Evolutionary conservation across 169 alveolate species (phyloP).

Genomic region (Plasmodium knowlesi): DNA sequence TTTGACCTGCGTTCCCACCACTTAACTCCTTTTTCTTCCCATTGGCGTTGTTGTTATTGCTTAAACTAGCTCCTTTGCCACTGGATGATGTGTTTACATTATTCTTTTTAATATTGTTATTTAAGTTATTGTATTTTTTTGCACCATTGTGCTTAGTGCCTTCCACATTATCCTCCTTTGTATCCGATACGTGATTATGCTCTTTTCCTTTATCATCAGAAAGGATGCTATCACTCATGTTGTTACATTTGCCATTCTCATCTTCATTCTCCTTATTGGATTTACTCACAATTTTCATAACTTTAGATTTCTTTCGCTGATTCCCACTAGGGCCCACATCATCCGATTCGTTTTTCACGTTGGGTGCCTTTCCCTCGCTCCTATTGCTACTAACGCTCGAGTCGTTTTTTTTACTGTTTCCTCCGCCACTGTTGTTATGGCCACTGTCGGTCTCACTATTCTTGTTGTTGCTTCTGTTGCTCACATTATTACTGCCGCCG

Average conservation of each 20-base stretch:
- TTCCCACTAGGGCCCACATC: background rate
- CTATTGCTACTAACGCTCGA: background rate
- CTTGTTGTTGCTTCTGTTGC: background rate
- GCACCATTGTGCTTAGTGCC: background rate
- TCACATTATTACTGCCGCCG: background rate
- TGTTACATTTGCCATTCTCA: background rate
- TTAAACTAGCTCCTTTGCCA: background rate
- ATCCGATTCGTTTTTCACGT: conserved; percentile 13
- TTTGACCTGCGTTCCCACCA: background rate
- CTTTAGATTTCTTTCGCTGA: conserved; percentile 17
- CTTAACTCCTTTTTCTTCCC: background rate
- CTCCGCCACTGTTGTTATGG: background rate
- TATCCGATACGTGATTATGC: background rate
- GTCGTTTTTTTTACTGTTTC: background rate
- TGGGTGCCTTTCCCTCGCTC: background rate
- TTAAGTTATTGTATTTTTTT: background rate
- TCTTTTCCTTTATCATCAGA: conserved; percentile 11
- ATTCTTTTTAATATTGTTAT: background rate
- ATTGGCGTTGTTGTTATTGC: conserved; percentile 2
- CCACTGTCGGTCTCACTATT: background rate
- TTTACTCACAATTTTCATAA: background rate
- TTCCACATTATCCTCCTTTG: background rate
- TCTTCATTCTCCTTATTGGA: background rate
- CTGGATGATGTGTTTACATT: background rate
- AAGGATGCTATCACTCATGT: background rate